Evolutionary conservation across 208 protist genomes (phyloP).

Genomic region (Leishmania gerbilli): DNA sequence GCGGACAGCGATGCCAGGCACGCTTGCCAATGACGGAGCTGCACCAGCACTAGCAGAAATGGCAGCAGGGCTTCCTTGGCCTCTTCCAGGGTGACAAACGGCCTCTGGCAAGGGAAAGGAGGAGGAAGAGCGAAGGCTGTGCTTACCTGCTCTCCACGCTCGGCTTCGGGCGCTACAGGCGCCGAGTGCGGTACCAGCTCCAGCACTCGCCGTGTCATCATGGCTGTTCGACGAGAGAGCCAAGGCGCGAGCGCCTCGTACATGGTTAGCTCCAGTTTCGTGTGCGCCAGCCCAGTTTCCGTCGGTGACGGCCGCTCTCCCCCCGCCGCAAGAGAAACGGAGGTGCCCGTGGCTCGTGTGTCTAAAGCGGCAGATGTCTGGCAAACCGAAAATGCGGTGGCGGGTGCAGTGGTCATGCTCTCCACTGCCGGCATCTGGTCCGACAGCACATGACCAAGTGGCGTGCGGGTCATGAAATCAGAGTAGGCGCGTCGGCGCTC

Average conservation of each 20-base stretch:
- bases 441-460: constrained; percentile 15
- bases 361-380: background rate
- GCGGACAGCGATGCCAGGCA: constrained; percentile 4
- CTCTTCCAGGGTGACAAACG: constrained; percentile 6
- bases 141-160: background rate
- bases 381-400: background rate
- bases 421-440: constrained; percentile 8
- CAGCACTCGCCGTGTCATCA: constrained; percentile 22
- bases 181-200: constrained; percentile 2
- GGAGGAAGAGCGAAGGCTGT: background rate
- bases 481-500: constrained; percentile 20
- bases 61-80: constrained; percentile 5
- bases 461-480: constrained; percentile 10
- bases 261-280: constrained; percentile 9
- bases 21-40: constrained; percentile 24
- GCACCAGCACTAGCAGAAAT: constrained; percentile 24
- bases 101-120: background rate
- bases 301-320: background rate
- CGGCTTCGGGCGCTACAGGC: background rate
- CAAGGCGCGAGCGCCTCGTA: constrained; percentile 9
- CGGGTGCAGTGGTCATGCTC: background rate
- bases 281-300: background rate
- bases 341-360: background rate
- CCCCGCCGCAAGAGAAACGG: background rate
- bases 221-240: constrained; percentile 11